Base-by-base conservation (phyloP, 306 rosid species). In the Dryas octopetala region DNA sequence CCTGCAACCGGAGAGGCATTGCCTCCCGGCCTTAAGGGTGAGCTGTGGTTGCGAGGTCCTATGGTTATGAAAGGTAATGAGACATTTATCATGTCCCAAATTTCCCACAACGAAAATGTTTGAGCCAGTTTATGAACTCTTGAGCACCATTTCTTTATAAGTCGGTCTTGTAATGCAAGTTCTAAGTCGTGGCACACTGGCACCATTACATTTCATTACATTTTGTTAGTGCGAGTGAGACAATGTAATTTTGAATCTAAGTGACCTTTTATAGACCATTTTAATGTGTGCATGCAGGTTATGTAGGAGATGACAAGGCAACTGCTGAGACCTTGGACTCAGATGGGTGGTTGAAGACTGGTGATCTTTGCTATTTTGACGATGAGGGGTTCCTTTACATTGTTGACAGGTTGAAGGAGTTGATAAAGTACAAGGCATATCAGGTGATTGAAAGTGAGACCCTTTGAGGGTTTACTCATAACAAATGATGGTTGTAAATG, bases 301-400 rank as follows among this genome's bases (percentile, higher is more conserved):
- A 95, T 81, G 85, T 95, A 1, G 95, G 89, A 78, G 88, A 95
- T 71, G 92, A 92, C 8, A 88, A 88, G 73, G 93, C 99, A 19
- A 90, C 97, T 5, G 82, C 83, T 40, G 97, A 89, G 82, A 92
- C 97, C 54, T 78, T 95, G 75, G 89, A 86, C 85, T 70, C 96
- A n/a, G 89, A 89, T 38, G 97, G 98, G 23, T 95, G 98, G 98
- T 76, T 91, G 28, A 95, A 90, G 86, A 91, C 97, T 0, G 97
- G 98, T 0, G 98, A 95, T 89, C 97, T 95, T 69, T 95, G 97
- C 76, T 88, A 85, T 79, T 95, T 95, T 79, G 97, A 95, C 75
- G 87, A 92, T n/a, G 85, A 87, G 45, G 97, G 98, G 32, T 90
- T 70, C 76, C 85, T 95, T 44, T 91, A 76, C 81, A 84, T 95